Evolutionary conservation across 208 protist genomes (phyloP), one percentile per base, ranked within the genome.

Genomic region (Phytomonas serpens): DNA sequence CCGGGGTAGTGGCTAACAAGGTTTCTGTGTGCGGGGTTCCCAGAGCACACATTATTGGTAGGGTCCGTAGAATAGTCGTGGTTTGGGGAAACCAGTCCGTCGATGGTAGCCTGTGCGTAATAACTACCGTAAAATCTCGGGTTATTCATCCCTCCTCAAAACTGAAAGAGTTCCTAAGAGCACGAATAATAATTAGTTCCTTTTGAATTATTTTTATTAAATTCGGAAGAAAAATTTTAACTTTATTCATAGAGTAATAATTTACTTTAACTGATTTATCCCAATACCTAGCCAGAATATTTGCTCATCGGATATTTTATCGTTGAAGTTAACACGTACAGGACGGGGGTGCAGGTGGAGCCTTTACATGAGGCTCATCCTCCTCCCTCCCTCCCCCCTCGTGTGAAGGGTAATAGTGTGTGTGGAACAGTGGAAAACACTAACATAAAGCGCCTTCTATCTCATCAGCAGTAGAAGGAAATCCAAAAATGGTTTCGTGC

Each of bases 131-230:
- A 36, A 32, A 65, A 47, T 1, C 40, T 47, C 14, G 40, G 40
- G 40, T 47, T 47, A 19, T 19, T 36, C 61, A 36, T 36, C 36
- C 29, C 4, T 47, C 40, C 40, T 11, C 10, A 29, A 40, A 36
- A 68, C 65, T 68, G 32, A 29, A 68, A 68, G 65, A 7, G 9
- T 40, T 34, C 30, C n/a, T 3, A 64, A 34, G 61, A 34, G 19
- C 19, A 32, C 61, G 16, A 37, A 65, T 37, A 37, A 65, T 36
- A 65, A 19, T 16, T 36, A 14, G 32, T 37, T 36, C 33, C 33
- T 65, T 36, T 36, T 27, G 33, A n/a, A 38, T 57, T 57, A 38
- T 29, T 57, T 27, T 29, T 30, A 71, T 37, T 47, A 47, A 47
- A 47, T 47, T 47, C 40, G 16, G 16, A 47, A 19, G 14, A 11